Evolutionary conservation across 2,329 filamentous ascomycete species (phyloP).

Genomic region (Fusarium concolor): DNA sequence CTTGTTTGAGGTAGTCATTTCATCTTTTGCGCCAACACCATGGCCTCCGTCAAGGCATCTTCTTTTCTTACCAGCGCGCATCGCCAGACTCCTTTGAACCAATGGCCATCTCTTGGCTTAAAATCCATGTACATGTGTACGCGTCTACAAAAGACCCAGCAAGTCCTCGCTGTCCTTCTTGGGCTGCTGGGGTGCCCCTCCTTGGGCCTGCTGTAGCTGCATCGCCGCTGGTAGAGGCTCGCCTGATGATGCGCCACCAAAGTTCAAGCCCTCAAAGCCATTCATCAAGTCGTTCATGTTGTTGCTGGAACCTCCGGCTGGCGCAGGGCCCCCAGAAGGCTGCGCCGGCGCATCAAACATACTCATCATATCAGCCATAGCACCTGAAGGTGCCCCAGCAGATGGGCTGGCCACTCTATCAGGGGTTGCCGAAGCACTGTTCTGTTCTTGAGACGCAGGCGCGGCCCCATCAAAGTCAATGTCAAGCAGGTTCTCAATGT

Average conservation of each 20-base stretch:
- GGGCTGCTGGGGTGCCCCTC: conserved; percentile 53
- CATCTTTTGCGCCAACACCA: conserved; percentile 39
- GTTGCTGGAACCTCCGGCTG: conserved; percentile 55
- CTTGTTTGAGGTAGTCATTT: conserved; percentile 31
- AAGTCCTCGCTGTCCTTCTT: conserved; percentile 74
- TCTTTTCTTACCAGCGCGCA: conserved; percentile 32
- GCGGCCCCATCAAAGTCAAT: conserved; percentile 96
- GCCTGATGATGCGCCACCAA: conserved; percentile 67
- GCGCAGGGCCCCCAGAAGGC: conserved; percentile 58
- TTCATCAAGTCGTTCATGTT: conserved; percentile 91
- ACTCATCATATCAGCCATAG: conserved; percentile 74
- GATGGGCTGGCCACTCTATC: conserved; percentile 75
- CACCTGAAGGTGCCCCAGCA: conserved; percentile 55
- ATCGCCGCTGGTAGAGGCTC: conserved; percentile 74
- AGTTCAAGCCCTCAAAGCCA: conserved; percentile 84
- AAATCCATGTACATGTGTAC: conserved; percentile 14
- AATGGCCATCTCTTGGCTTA: conserved; percentile 19
- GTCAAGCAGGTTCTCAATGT: conserved; percentile 93
- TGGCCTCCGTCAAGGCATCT: conserved; percentile 32
- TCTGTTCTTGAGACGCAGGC: conserved; percentile 82
- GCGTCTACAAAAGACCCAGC: conserved; percentile 55
- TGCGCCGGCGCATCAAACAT: conserved; percentile 76
- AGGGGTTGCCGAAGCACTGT: conserved; percentile 69
- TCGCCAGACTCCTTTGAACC: conserved; percentile 35
- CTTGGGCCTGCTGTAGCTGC: conserved; percentile 61